phyloP scores from a whole-genome alignment of 805 yeast genomes.

The Naumovozyma baii region DNA sequence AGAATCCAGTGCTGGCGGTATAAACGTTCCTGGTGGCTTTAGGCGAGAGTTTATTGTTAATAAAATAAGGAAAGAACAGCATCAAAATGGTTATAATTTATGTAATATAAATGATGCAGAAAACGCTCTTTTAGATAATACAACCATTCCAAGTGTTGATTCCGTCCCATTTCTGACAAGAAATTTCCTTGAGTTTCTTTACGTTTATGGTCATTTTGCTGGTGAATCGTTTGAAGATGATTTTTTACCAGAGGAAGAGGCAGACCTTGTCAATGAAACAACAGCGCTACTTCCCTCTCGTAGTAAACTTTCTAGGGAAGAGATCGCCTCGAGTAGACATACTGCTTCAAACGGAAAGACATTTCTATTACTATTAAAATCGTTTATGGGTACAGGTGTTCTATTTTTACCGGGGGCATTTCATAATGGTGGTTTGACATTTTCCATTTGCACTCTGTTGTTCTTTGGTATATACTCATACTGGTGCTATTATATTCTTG shows the following conservation, averaged over 20 bases:
- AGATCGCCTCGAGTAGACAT: slow-evolving; percentile 31
- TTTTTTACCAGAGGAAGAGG: slow-evolving; percentile 36
- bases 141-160: slow-evolving; percentile 13
- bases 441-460: slow-evolving; percentile 43
- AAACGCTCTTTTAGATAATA: not conserved
- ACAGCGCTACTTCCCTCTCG: slow-evolving; percentile 19
- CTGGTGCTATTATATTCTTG: slow-evolving; percentile 67
- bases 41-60: slow-evolving; percentile 56
- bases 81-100: not conserved
- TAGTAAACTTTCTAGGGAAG: slow-evolving; percentile 5
- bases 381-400: slow-evolving; percentile 72
- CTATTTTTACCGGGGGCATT: slow-evolving; percentile 62
- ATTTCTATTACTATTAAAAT: slow-evolving; percentile 59
- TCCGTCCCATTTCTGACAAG: slow-evolving; percentile 47
- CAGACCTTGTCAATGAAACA: slow-evolving; percentile 14
- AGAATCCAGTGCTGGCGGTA: slow-evolving; percentile 54
- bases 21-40: slow-evolving; percentile 77
- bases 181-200: slow-evolving; percentile 67
- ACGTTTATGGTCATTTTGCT: slow-evolving; percentile 78
- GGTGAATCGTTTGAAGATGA: slow-evolving; percentile 75
- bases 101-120: not conserved
- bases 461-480: slow-evolving; percentile 62
- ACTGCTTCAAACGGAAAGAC: slow-evolving; percentile 69
- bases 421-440: slow-evolving; percentile 59
- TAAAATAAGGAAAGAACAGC: slow-evolving; percentile 28